These are phyloP conservation scores for Peribolospora baueri DNA, from an alignment of 768 basidiomycete genomes.

Conservation along the genomic window DNA sequence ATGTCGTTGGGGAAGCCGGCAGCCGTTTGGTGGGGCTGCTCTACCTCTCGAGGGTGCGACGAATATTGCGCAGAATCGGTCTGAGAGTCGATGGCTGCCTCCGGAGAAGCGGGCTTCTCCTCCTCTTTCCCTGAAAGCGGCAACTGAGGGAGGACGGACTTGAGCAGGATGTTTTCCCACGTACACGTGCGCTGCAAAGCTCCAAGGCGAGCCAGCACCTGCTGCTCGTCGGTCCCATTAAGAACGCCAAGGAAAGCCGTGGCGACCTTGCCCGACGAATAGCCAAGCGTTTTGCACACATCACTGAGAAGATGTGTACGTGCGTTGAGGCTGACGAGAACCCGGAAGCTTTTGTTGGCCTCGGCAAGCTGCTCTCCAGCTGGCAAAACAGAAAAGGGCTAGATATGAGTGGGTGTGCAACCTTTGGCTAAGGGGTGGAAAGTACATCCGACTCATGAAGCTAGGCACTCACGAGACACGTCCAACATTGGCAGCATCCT, in stretches of 20 bases:
- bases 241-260: constrained; percentile 50
- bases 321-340: constrained; percentile 47
- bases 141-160: too few relatives aligned
- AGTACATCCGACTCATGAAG: too few relatives aligned
- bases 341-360: constrained; percentile 43
- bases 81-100: too few relatives aligned
- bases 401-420: background rate
- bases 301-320: constrained; percentile 64
- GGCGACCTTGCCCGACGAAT: constrained; percentile 52
- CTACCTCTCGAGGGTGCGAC: too few relatives aligned
- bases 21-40: background rate
- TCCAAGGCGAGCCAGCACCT: constrained; percentile 49
- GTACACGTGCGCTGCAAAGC: constrained; percentile 53
- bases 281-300: constrained; percentile 59
- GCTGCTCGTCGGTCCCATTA: constrained; percentile 36
- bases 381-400: background rate
- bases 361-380: constrained; percentile 26
- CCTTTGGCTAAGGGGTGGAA: too few relatives aligned
- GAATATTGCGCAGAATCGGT: too few relatives aligned
- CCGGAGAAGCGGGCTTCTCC: background rate
- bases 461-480: too few relatives aligned
- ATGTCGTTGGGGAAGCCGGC: background rate
- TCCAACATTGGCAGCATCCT: constrained; percentile 1
- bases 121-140: too few relatives aligned
- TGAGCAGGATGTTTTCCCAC: constrained; percentile 62